These are phyloP conservation scores for Neoboletus brunneissimus DNA, from an alignment of 768 basidiomycete species.

Conservation along the genomic window DNA sequence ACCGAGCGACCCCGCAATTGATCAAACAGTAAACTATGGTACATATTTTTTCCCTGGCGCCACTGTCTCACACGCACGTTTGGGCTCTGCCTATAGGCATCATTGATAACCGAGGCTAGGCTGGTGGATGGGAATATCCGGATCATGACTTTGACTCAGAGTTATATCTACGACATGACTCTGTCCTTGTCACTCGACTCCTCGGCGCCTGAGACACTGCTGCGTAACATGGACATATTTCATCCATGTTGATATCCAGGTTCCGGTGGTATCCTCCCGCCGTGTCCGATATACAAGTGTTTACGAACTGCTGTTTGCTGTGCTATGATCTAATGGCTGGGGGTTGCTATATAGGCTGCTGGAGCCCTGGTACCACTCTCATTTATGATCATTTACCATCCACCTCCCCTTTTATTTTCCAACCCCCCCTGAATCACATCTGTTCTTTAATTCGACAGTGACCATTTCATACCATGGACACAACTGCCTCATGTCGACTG, in stretches of 20 bases:
- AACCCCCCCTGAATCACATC: neutral
- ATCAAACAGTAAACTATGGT: neutral
- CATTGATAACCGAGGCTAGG: neutral
- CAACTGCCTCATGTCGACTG: neutral
- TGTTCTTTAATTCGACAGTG: neutral
- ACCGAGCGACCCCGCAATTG: neutral
- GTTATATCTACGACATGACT: neutral
- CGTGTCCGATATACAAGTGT: constrained; percentile 2
- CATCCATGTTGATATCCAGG: neutral
- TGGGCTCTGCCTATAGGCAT: constrained; percentile 3
- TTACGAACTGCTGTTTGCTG: constrained; percentile 7
- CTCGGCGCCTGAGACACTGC: neutral
- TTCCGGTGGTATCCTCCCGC: neutral
- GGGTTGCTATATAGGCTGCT: constrained; percentile 21
- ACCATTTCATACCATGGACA: constrained; percentile 7
- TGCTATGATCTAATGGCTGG: constrained; percentile 15
- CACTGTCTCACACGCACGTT: constrained; percentile 10
- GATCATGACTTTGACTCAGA: neutral
- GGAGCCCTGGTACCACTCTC: neutral
- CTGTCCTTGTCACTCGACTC: neutral
- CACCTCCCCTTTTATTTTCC: neutral
- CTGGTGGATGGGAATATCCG: neutral
- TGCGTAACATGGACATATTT: neutral
- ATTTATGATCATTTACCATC: constrained; percentile 3
- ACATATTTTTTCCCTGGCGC: constrained; percentile 3